Base-by-base conservation (phyloP, 1,284 basidiomycete species). In the Microbotryum intermedium region DNA sequence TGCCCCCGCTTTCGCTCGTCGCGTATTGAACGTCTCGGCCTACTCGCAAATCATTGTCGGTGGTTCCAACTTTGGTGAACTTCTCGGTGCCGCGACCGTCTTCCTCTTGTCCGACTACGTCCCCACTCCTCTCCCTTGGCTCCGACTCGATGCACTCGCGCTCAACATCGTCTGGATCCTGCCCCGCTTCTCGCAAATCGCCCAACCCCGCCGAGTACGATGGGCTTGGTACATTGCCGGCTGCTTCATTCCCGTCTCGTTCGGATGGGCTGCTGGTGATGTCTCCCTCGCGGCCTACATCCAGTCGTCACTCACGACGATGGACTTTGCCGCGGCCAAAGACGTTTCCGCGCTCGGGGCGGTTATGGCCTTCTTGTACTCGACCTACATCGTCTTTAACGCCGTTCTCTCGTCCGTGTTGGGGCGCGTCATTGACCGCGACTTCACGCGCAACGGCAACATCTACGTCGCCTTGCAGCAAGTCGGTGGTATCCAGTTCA, bases 261-360 rank as follows among this genome's bases (percentile, higher is more conserved):
- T 66, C 67, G 75, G 74, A 63, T 76, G 75, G 75, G 74, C 74
- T 52, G 73, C 74, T 45, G 75, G 74, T 47, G 74, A 76, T 53
- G 73, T 74, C 39, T 74, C 73, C 26, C 69, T 75, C 26, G 74
- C 75, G 47, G 75, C 75, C 16, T 75, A 74, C 70, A 74, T 76
- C 66, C 74, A 75, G 65, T 70, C 72, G 30, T 71, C 71, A 4
- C 69, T 76, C 53, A 68, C 72, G 58, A 62, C 63, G 29, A 66
- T 73, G 61, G 71, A 74, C 58, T 10, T 30, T 23, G 61, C 68
- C 55, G 61, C 70, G 53, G 72, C 73, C 67, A 64, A 68, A 51
- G 71, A 73, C 50, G 71, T 75, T 43, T 74, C 72, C 18, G 67
- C 73, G 18, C 71, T 75, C 45, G 74, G 75, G 55, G 70, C 73